phyloP scores from a whole-genome alignment of 306 rosid species.

The Lathyrus oleraceus region DNA sequence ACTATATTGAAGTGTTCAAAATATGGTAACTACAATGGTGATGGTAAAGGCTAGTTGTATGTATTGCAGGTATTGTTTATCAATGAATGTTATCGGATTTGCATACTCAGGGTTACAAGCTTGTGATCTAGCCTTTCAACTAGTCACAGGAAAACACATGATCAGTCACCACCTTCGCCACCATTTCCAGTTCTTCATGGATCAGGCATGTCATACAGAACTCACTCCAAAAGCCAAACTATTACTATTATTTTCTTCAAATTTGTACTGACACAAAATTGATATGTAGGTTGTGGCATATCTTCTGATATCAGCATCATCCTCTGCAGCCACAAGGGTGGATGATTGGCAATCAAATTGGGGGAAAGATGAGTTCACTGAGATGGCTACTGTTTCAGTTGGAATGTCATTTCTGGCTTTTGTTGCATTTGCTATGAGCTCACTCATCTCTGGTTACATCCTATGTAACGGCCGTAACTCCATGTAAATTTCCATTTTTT shows the following conservation, averaged over 20 bases:
- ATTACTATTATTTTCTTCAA: neutral
- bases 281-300: conserved; percentile 73
- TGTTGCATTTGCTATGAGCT: conserved; percentile 74
- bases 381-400: conserved; percentile 83
- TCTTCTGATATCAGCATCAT: conserved; percentile 86
- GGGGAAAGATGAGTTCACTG: conserved; percentile 96
- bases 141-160: conserved; percentile 47
- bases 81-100: conserved; percentile 70
- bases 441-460: conserved; percentile 78
- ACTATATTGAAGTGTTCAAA: no score
- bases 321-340: conserved; percentile 86
- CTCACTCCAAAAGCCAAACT: neutral
- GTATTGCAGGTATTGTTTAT: conserved; percentile 76
- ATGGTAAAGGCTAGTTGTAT: conserved; percentile 1
- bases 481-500: conserved; percentile 33
- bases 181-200: conserved; percentile 78
- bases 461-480: conserved; percentile 50
- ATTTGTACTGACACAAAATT: neutral
- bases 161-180: conserved; percentile 51
- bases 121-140: conserved; percentile 53
- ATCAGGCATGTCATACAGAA: conserved; percentile 64
- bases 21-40: no score
- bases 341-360: conserved; percentile 93
- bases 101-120: conserved; percentile 73
- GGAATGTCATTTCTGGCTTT: conserved; percentile 84